Conservation (phyloP, 2,329 filamentous ascomycete genomes). For the Pyrenophora graminea region DNA sequence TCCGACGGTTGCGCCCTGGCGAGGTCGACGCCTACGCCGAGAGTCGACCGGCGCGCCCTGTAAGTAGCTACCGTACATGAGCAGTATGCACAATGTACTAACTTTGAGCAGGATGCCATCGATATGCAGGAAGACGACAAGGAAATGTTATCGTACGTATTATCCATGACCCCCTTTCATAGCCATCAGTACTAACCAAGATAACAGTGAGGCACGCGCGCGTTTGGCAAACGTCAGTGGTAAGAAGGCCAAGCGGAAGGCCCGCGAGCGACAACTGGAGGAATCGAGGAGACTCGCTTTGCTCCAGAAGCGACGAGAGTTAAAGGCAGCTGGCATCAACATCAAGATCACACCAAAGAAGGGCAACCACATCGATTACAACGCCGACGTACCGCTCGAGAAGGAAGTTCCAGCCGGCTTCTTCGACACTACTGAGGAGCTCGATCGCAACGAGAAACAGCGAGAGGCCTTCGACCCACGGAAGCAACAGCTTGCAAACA, state of each 20-base stretch:
- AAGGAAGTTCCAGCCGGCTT: constrained; percentile 88
- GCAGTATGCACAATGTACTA: no score
- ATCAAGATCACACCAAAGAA: constrained; percentile 92
- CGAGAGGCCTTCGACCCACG: constrained; percentile 86
- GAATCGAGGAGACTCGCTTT: constrained; percentile 88
- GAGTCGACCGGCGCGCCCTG: constrained; percentile 86
- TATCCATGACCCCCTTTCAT: neutral
- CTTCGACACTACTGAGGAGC: constrained; percentile 88
- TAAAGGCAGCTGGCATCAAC: constrained; percentile 98
- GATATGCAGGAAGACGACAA: constrained; percentile 99
- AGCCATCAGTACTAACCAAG: neutral
- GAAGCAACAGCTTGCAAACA: constrained; percentile 87
- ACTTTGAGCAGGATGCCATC: constrained; percentile 70
- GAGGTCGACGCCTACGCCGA: constrained; percentile 98
- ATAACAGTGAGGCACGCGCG: constrained; percentile 74
- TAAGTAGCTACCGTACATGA: no score
- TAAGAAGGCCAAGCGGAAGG: constrained; percentile 98
- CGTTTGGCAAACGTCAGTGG: constrained; percentile 97
- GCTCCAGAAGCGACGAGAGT: constrained; percentile 90
- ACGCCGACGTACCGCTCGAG: constrained; percentile 97
- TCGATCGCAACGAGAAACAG: constrained; percentile 78
- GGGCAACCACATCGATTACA: constrained; percentile 98
- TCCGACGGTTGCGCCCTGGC: constrained; percentile 83
- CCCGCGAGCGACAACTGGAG: constrained; percentile 90
- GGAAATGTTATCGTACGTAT: constrained; percentile 82